A percentile compares a stretch with the other conserved stretches of the same genome.
Conservation (phyloP, 2,329 filamentous ascomycete species). For the Talaromyces sp. region DNA sequence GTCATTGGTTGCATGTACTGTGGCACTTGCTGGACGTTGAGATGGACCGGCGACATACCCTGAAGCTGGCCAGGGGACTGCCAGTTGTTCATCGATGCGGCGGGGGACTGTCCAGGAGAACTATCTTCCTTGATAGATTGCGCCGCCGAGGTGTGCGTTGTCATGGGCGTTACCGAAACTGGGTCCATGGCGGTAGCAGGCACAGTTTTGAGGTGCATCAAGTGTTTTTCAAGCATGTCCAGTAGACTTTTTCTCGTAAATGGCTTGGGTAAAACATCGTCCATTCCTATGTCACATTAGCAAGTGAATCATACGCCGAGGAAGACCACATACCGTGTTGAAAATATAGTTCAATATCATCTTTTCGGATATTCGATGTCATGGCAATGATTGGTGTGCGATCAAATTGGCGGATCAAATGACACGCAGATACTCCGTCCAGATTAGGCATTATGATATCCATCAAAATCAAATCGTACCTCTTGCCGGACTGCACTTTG, state of each 20-base stretch:
- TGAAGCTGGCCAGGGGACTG: slow-evolving; percentile 60
- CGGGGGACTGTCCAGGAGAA: slow-evolving; percentile 61
- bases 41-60: slow-evolving; percentile 55
- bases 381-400: slow-evolving; percentile 89
- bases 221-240: slow-evolving; percentile 81
- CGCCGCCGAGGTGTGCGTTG: slow-evolving; percentile 49
- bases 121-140: slow-evolving; percentile 62
- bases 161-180: slow-evolving; percentile 45
- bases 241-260: slow-evolving; percentile 88
- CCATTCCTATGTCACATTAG: slow-evolving; percentile 68
- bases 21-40: slow-evolving; percentile 42
- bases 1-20: slow-evolving; percentile 40
- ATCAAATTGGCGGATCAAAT: slow-evolving; percentile 85
- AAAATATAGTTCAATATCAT: slow-evolving; percentile 97
- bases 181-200: slow-evolving; percentile 52
- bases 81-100: slow-evolving; percentile 58
- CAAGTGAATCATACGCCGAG: slow-evolving; percentile 8
- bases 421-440: slow-evolving; percentile 90
- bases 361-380: slow-evolving; percentile 96
- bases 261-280: slow-evolving; percentile 92
- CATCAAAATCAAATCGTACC: slow-evolving; percentile 74
- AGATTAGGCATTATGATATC: slow-evolving; percentile 97
- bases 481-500: slow-evolving; percentile 67
- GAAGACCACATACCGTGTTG: slow-evolving; percentile 69
- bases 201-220: slow-evolving; percentile 76